These are phyloP conservation scores for Olyra latifolia DNA, from an alignment of 176 grass and related monocot genomes.

Conservation along the genomic window DNA sequence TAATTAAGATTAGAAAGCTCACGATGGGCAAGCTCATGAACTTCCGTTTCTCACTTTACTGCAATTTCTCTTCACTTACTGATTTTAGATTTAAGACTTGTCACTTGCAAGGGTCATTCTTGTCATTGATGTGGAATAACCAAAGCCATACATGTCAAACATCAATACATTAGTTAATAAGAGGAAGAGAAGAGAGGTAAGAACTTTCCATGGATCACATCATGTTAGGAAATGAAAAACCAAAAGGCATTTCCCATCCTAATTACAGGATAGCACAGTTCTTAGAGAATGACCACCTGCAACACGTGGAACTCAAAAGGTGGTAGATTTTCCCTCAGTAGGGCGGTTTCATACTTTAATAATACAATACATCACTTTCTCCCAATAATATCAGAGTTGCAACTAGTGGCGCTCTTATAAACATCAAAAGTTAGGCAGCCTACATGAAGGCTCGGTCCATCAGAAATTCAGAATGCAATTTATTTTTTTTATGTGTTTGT, in stretches of 20 bases:
- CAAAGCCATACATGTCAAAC: neutral
- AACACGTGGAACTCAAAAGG: conserved; percentile 13
- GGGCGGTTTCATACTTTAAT: neutral
- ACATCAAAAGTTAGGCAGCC: conserved; percentile 7
- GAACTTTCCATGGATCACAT: conserved; percentile 7
- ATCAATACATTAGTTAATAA: neutral
- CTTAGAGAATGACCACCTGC: neutral
- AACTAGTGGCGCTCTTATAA: neutral
- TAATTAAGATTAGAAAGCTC: too few relatives aligned
- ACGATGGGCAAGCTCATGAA: neutral
- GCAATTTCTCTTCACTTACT: neutral
- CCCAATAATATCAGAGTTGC: neutral
- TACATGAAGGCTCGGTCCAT: neutral
- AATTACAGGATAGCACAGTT: conserved; percentile 9
- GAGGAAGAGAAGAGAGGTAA: neutral
- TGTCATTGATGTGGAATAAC: conserved; percentile 11
- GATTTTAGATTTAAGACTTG: conserved; percentile 26
- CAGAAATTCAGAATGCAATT: neutral
- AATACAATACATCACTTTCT: neutral
- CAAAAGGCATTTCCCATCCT: conserved; percentile 8
- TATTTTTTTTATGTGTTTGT: neutral
- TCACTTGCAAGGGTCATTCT: neutral
- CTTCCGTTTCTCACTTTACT: neutral
- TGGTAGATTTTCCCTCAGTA: conserved; percentile 1
- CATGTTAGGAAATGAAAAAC: conserved; percentile 13